phyloP scores from a whole-genome alignment of 371 early-diverging fungal species.

The Circinella minor region DNA sequence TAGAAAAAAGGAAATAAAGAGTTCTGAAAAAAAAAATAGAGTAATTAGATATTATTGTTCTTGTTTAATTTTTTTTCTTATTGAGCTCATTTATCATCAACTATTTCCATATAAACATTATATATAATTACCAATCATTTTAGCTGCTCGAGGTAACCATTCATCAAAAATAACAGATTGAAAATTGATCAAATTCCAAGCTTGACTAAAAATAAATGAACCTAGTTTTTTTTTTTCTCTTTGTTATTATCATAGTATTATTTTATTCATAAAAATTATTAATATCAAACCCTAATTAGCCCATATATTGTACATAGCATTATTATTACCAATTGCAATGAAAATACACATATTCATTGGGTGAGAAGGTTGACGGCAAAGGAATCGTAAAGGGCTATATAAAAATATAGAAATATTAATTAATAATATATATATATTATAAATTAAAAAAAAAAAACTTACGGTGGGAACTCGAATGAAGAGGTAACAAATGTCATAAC shows the following conservation, averaged over 20 bases:
- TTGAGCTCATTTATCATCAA: too few relatives aligned
- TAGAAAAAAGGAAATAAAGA: slow-evolving; percentile 54
- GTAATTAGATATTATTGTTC: too few relatives aligned
- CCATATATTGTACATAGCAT: too few relatives aligned
- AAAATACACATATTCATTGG: slow-evolving; percentile 47
- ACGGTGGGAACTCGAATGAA: slow-evolving; percentile 35
- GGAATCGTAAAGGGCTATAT: slow-evolving; percentile 44
- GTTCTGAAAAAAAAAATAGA: slow-evolving; percentile 23
- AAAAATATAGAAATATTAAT: background rate
- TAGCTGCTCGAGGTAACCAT: slow-evolving; percentile 50
- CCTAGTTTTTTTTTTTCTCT: slow-evolving; percentile 22
- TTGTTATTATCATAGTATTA: background rate
- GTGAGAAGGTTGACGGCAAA: slow-evolving; percentile 50
- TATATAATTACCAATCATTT: slow-evolving; percentile 40
- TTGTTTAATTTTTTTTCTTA: too few relatives aligned
- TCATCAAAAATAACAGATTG: slow-evolving; percentile 48
- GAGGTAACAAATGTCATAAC: slow-evolving; percentile 32
- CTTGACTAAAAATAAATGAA: slow-evolving; percentile 52
- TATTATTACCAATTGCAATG: slow-evolving; percentile 43
- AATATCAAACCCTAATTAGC: too few relatives aligned
- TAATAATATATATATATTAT: background rate
- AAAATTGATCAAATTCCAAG: slow-evolving; percentile 53
- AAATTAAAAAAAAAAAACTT: background rate
- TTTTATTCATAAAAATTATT: background rate
- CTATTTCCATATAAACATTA: too few relatives aligned